A percentile compares a stretch with the other conserved stretches of the same genome.
These are phyloP conservation scores for Cyberlindnera samutprakarnensis DNA, from an alignment of 805 yeast species.

Conservation along the genomic window DNA sequence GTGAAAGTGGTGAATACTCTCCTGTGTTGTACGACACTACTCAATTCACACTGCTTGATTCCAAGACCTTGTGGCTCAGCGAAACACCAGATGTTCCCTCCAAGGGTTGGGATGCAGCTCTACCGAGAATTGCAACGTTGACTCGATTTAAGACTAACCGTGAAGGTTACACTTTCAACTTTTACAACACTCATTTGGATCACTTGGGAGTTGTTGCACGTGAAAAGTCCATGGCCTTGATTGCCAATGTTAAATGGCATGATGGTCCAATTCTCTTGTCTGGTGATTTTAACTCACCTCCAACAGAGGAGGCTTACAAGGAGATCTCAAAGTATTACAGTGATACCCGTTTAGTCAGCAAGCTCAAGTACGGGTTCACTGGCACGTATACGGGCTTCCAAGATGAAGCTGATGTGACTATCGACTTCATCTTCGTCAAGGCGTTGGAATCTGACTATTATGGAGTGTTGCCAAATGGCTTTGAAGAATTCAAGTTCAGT, in stretches of 20 bases:
- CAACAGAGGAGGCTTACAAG: constrained; percentile 34
- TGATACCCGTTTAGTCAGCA: constrained; percentile 24
- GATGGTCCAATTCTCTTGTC: constrained; percentile 37
- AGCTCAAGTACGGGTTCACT: constrained; percentile 32
- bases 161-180: constrained; percentile 17
- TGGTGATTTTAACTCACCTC: constrained; percentile 52
- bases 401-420: constrained; percentile 22
- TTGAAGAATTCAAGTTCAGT: constrained; percentile 25
- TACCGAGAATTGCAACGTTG: constrained; percentile 31
- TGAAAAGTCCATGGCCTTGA: constrained; percentile 35
- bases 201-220: constrained; percentile 40
- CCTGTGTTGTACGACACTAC: constrained; percentile 36
- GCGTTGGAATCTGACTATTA: constrained; percentile 27
- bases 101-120: constrained; percentile 42
- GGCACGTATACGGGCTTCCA: constrained; percentile 45
- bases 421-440: constrained; percentile 23
- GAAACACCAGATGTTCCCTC: constrained; percentile 48
- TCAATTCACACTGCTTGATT: constrained; percentile 31
- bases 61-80: constrained; percentile 46
- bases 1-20: constrained; percentile 42
- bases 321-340: constrained; percentile 31
- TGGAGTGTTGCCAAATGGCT: constrained; percentile 16
- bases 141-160: constrained; percentile 23
- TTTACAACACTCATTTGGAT: constrained; percentile 45
- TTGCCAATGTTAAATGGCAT: constrained; percentile 24